A percentile compares a stretch with the other conserved stretches of the same genome.
Conservation (phyloP, 768 basidiomycete genomes). For the Dacryopinax primogenitus region DNA sequence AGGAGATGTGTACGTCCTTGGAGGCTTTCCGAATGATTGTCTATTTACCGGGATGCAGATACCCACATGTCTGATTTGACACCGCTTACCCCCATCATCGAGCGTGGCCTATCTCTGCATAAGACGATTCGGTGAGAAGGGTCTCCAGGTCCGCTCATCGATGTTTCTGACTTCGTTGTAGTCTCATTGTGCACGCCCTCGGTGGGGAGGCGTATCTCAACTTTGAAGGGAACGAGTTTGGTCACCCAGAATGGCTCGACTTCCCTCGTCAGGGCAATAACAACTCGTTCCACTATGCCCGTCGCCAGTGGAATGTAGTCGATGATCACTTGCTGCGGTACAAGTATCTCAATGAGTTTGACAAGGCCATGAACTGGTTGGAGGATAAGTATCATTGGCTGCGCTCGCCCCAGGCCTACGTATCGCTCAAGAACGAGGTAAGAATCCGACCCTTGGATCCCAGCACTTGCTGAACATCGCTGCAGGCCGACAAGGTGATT, state of each 20-base stretch:
- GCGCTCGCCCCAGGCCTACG: conserved; percentile 67
- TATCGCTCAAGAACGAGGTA: conserved; percentile 86
- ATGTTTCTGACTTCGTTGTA: conserved; percentile 24
- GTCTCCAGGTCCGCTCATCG: conserved; percentile 2
- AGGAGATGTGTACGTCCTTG: conserved; percentile 86
- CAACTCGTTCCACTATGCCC: conserved; percentile 93
- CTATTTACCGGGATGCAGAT: conserved; percentile 35
- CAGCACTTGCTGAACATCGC: background rate
- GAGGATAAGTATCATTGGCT: conserved; percentile 82
- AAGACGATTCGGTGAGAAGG: conserved; percentile 86
- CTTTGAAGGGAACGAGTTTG: conserved; percentile 97
- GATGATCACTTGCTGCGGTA: conserved; percentile 83
- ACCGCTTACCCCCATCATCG: conserved; percentile 67
- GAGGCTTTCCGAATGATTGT: background rate
- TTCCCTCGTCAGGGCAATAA: conserved; percentile 94
- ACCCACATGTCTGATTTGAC: conserved; percentile 87
- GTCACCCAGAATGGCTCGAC: conserved; percentile 99
- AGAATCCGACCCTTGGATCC: background rate
- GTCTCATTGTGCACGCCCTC: conserved; percentile 77
- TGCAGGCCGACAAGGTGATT: conserved; percentile 63
- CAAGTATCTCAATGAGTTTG: conserved; percentile 86
- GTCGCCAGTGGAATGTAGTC: conserved; percentile 90
- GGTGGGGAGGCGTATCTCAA: conserved; percentile 97
- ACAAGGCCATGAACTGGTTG: conserved; percentile 76
- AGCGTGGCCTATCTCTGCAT: conserved; percentile 84